A percentile compares a stretch with the other conserved stretches of the same genome.
These are phyloP conservation scores for Tolypocladium capitatum DNA, from an alignment of 2,329 filamentous ascomycete species.

Conservation along the genomic window DNA sequence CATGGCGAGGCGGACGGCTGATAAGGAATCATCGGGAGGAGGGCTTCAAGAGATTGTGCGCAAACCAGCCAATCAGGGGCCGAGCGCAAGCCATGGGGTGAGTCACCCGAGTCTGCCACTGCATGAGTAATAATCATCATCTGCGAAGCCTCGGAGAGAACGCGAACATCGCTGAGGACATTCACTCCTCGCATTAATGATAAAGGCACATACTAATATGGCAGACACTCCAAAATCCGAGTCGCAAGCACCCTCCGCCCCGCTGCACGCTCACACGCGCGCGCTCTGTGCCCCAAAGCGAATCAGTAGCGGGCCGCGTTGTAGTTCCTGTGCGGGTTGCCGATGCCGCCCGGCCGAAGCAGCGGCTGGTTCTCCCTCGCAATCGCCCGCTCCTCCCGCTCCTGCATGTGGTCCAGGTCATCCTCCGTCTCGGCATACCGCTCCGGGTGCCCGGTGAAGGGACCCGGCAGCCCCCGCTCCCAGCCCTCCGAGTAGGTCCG, in stretches of 20 bases:
- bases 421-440: constrained; percentile 38
- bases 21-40: background rate
- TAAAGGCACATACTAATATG: background rate
- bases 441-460: constrained; percentile 38
- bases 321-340: constrained; percentile 29
- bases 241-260: background rate
- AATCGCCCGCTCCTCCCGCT: constrained; percentile 37
- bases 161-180: background rate
- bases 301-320: constrained; percentile 15
- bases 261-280: background rate
- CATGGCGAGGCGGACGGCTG: background rate
- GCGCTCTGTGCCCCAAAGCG: background rate
- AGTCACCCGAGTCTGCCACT: background rate
- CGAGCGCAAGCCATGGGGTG: constrained; percentile 18
- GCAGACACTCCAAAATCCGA: background rate
- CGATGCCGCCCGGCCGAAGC: constrained; percentile 35
- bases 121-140: no score
- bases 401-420: constrained; percentile 34
- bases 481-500: constrained; percentile 36
- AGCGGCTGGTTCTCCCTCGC: constrained; percentile 37
- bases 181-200: background rate
- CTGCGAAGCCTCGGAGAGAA: no score
- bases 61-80: constrained; percentile 13
- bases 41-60: no score
- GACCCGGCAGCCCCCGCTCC: constrained; percentile 36